Conservation (phyloP, 2,329 filamentous ascomycete genomes). For the Ascochyta koolunga region DNA sequence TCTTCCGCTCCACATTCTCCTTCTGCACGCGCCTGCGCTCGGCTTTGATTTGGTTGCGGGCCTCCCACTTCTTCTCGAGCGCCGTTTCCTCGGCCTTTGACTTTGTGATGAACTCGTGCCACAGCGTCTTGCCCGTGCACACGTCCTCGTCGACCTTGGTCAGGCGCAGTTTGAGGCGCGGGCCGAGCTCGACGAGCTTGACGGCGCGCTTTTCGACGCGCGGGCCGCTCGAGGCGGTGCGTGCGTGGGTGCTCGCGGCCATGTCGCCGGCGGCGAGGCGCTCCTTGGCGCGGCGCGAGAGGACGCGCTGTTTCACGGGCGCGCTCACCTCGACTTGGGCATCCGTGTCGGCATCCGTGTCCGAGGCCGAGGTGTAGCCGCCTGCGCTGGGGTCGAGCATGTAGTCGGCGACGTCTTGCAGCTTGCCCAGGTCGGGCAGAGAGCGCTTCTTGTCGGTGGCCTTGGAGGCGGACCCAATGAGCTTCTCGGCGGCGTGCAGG, state of each 20-base stretch:
- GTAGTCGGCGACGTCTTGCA: constrained; percentile 94
- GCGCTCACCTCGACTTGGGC: constrained; percentile 87
- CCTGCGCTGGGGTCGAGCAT: constrained; percentile 79
- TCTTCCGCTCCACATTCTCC: constrained; percentile 89
- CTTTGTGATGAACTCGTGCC: constrained; percentile 95
- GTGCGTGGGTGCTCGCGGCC: constrained; percentile 35
- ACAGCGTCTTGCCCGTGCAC: constrained; percentile 89
- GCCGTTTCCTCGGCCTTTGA: constrained; percentile 75
- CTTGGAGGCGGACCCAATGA: constrained; percentile 62
- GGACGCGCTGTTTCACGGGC: constrained; percentile 65
- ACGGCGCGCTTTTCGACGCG: constrained; percentile 83
- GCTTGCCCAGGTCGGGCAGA: constrained; percentile 85
- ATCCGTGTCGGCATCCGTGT: constrained; percentile 91
- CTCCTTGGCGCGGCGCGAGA: constrained; percentile 60
- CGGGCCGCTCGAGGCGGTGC: constrained; percentile 45
- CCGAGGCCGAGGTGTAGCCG: constrained; percentile 90
- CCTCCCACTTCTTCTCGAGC: constrained; percentile 82
- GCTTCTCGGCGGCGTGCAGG: constrained; percentile 83
- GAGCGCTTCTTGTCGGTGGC: constrained; percentile 61
- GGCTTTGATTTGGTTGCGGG: constrained; percentile 80
- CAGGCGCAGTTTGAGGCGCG: constrained; percentile 84
- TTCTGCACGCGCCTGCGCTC: constrained; percentile 80
- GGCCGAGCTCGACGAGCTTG: constrained; percentile 90
- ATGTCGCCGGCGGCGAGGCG: constrained; percentile 50
- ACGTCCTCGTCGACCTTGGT: constrained; percentile 97